Base-by-base conservation (phyloP, 176 grass and related monocot species). In the Elaeis guineensis region DNA sequence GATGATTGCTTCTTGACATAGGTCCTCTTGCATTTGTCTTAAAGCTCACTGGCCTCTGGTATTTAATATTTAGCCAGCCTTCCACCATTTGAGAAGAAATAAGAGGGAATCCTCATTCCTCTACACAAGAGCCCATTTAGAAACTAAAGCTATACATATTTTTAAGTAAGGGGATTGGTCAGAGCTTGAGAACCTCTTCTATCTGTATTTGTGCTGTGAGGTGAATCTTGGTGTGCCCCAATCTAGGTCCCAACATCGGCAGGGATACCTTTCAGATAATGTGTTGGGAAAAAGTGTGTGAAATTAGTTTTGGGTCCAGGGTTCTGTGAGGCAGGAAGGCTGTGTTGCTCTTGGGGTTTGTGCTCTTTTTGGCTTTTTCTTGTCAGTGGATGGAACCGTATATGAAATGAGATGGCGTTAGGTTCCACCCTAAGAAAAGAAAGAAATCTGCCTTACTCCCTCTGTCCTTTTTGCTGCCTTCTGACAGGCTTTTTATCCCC, bases 81-180 rank as follows among this genome's bases (percentile, higher is more conserved):
- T 60, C 58, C 28, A 60, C 32, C 58, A 59, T 59, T 59, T n/a
- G 57, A 59, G 57, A 29, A 29, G 57, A 23, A 59, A 59, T 29
- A 1, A 2, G 17, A 24, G 15, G 24, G 57, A 59, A 16, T 17
- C 20, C 14, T 25, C 23, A 29, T 26, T 58, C 56, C 23, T 25
- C 22, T 58, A 17, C 9, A 18, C 30, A 26, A 18, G 26, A 20
- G 21, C 17, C 3, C 21, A 56, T 22, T 56, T 56, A 22, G 12
- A 56, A 15, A 21, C 18, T 56, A 3, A 55, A 12, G 54, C 54
- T 14, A 22, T 56, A 3, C 21, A 21, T 11, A 3, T 61, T 19
- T 61, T 61, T 19, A 39, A 61, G 24, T 39, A 61, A 61, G 19
- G 25, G 25, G 30, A 14, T 20, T 61, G 25, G 54, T 4, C 19